Conservation (phyloP, 208 protist genomes). For the Leishmania major region DNA sequence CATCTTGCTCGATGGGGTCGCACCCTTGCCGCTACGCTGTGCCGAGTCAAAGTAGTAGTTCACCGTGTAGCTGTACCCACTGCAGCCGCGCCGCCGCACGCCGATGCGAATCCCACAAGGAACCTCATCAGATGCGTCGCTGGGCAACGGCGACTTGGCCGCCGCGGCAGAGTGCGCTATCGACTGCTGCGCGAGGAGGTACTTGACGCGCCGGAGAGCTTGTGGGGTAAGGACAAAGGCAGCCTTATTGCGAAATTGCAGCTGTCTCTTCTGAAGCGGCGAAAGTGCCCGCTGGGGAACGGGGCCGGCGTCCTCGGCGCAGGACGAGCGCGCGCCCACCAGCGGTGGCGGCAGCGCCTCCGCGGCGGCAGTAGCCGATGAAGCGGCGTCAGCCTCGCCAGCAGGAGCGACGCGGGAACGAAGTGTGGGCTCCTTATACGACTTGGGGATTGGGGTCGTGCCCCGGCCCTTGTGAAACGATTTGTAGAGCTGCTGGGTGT, state of each 20-base stretch:
- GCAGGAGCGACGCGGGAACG: constrained; percentile 8
- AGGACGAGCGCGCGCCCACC: constrained; percentile 67
- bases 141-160: not conserved
- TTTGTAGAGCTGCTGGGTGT: constrained; percentile 68
- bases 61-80: constrained; percentile 96
- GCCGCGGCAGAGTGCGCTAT: not conserved
- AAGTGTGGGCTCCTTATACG: constrained; percentile 20
- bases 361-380: constrained; percentile 12
- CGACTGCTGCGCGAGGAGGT: constrained; percentile 60
- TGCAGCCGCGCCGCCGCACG: constrained; percentile 94
- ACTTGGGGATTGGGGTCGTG: constrained; percentile 43
- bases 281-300: constrained; percentile 68
- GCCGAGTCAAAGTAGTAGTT: constrained; percentile 81
- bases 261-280: constrained; percentile 80
- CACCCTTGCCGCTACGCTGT: not conserved
- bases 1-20: not conserved
- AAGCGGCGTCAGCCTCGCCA: not conserved
- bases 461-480: constrained; percentile 75
- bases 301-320: constrained; percentile 68
- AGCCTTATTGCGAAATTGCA: constrained; percentile 81
- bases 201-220: constrained; percentile 81
- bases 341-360: constrained; percentile 7
- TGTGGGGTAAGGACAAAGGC: constrained; percentile 84
- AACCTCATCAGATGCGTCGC: not conserved
- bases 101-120: constrained; percentile 91